Evolutionary conservation across 2,329 filamentous ascomycete genomes (phyloP).

Genomic region (Gnomoniopsis sp.): DNA sequence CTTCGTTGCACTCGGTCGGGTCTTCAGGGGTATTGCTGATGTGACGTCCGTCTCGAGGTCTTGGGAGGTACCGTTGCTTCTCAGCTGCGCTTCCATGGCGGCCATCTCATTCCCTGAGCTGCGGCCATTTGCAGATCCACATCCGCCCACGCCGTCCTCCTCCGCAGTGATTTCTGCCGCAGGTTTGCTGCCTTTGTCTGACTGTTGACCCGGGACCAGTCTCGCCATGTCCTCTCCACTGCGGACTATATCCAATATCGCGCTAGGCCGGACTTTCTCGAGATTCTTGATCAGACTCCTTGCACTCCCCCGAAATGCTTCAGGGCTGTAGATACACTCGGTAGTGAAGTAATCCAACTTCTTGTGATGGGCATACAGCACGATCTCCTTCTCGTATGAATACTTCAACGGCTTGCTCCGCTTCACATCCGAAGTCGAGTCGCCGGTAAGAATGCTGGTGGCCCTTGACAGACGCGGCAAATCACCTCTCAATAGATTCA

Average conservation of each 20-base stretch:
- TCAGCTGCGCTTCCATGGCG: slow-evolving; percentile 72
- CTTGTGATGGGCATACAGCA: slow-evolving; percentile 95
- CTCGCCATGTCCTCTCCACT: slow-evolving; percentile 96
- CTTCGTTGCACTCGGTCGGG: slow-evolving; percentile 22
- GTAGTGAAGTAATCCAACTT: slow-evolving; percentile 97
- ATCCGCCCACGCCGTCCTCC: slow-evolving; percentile 66
- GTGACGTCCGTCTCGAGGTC: slow-evolving; percentile 66
- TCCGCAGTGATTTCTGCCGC: slow-evolving; percentile 33
- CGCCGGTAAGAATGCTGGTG: slow-evolving; percentile 83
- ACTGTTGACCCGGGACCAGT: slow-evolving; percentile 64
- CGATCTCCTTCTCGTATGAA: slow-evolving; percentile 98
- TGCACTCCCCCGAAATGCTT: slow-evolving; percentile 92
- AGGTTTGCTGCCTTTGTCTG: slow-evolving; percentile 40
- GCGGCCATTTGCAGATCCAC: slow-evolving; percentile 67
- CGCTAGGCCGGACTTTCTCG: slow-evolving; percentile 87
- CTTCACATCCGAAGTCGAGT: slow-evolving; percentile 80
- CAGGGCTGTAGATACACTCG: slow-evolving; percentile 96
- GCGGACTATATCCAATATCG: slow-evolving; percentile 89
- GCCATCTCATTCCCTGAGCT: slow-evolving; percentile 74
- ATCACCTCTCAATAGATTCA: slow-evolving; percentile 93
- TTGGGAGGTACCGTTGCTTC: slow-evolving; percentile 58
- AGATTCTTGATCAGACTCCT: slow-evolving; percentile 91
- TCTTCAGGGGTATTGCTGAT: slow-evolving; percentile 34
- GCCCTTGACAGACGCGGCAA: slow-evolving; percentile 81
- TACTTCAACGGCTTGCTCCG: slow-evolving; percentile 97